phyloP scores from a whole-genome alignment of 352 stramenopile genomes.

The Globisporangium takayamanum region DNA sequence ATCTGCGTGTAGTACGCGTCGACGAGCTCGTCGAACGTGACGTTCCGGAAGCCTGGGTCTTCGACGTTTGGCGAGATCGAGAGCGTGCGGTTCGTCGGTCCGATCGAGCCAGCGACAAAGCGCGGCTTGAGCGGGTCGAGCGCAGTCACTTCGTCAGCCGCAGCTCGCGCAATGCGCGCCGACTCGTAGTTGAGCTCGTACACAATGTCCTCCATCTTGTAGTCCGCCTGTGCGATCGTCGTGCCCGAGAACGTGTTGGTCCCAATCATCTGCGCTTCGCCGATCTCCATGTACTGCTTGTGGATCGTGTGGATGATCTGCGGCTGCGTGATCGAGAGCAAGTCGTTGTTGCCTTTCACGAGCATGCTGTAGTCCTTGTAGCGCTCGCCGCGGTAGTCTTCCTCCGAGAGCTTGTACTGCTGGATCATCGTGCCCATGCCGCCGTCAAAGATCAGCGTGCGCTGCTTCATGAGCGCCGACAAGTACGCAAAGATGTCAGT shows the following conservation, averaged over 20 bases:
- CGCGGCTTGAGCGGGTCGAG: constrained; percentile 89
- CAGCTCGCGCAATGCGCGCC: constrained; percentile 88
- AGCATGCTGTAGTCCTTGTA: constrained; percentile 90
- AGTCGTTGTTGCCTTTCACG: constrained; percentile 97
- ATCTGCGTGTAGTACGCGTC: constrained; percentile 95
- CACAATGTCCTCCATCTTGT: constrained; percentile 94
- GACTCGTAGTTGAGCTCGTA: constrained; percentile 96
- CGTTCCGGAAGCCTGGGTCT: constrained; percentile 90
- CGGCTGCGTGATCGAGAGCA: constrained; percentile 94
- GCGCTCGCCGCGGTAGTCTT: constrained; percentile 92
- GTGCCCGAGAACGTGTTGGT: constrained; percentile 97
- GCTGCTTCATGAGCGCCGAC: constrained; percentile 67
- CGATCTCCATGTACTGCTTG: constrained; percentile 91
- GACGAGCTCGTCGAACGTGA: constrained; percentile 97
- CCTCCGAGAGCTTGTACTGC: constrained; percentile 88
- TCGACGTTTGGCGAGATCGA: constrained; percentile 96
- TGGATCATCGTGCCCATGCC: constrained; percentile 99
- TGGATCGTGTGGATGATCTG: constrained; percentile 95
- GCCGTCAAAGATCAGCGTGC: constrained; percentile 94
- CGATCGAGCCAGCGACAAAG: constrained; percentile 95
- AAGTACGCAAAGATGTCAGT: constrained; percentile 73
- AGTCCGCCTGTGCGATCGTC: constrained; percentile 95
- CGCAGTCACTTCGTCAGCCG: constrained; percentile 91
- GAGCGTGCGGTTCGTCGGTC: constrained; percentile 93
- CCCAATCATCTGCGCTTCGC: constrained; percentile 91